phyloP scores from a whole-genome alignment of 176 grass and related monocot species.

The Leersia perrieri region DNA sequence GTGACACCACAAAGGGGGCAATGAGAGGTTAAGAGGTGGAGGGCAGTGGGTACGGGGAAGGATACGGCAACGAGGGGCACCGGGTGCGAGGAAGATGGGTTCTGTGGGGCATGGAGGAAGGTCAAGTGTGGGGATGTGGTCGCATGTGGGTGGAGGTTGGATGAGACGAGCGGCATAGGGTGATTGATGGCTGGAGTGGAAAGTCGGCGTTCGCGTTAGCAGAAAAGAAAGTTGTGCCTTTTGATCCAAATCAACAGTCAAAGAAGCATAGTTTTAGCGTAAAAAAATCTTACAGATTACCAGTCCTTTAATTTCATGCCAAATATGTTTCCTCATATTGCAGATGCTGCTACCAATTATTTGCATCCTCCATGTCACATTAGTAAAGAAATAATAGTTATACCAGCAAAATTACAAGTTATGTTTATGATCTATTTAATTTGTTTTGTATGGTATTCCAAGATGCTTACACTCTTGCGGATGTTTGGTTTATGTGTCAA shows the following conservation, averaged over 20 bases:
- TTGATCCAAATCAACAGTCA: neutral
- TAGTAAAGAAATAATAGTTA: neutral
- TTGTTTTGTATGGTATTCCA: slow-evolving; percentile 3
- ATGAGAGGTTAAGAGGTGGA: neutral
- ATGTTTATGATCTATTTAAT: neutral
- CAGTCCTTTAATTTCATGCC: neutral
- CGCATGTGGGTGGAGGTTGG: neutral
- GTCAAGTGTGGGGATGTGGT: neutral
- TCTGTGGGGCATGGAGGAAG: neutral
- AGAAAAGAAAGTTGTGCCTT: neutral
- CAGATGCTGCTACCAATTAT: neutral
- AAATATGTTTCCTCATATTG: slow-evolving; percentile 2
- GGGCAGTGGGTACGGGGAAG: neutral
- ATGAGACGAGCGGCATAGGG: neutral
- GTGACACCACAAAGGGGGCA: no score
- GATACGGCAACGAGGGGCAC: neutral
- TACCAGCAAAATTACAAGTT: neutral
- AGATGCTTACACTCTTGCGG: neutral
- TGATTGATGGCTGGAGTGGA: neutral
- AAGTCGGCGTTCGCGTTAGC: neutral
- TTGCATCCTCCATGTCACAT: neutral
- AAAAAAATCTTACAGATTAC: neutral
- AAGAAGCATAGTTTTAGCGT: neutral
- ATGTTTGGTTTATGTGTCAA: slow-evolving; percentile 11
- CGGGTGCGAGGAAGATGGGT: neutral